These are phyloP conservation scores for Apophysomyces elegans DNA, from an alignment of 371 early-diverging fungal species.

Conservation along the genomic window DNA sequence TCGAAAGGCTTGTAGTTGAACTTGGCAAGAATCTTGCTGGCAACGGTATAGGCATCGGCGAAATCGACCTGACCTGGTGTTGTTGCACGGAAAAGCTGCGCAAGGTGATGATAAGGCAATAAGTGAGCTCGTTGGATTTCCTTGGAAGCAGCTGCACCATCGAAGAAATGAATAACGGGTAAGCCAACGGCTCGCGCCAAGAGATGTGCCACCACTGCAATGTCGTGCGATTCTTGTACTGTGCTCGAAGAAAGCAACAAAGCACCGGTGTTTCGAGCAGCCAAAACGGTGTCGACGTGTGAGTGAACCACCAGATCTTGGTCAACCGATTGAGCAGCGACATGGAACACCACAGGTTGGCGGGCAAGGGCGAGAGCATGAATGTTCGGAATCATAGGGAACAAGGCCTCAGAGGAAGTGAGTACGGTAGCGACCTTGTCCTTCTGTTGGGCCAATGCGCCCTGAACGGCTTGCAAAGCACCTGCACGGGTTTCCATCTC, in stretches of 20 bases:
- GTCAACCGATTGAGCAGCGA: constrained; percentile 70
- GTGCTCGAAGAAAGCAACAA: constrained; percentile 69
- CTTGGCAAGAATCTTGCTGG: constrained; percentile 57
- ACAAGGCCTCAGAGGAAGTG: constrained; percentile 75
- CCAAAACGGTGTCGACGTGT: constrained; percentile 68
- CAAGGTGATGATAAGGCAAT: constrained; percentile 49
- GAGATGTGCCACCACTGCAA: constrained; percentile 73
- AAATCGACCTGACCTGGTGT: constrained; percentile 13
- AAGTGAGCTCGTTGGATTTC: constrained; percentile 56
- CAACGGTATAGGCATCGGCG: constrained; percentile 39
- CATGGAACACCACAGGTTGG: constrained; percentile 83
- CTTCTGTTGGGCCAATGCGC: constrained; percentile 60
- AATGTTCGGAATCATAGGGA: constrained; percentile 83
- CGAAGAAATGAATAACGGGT: constrained; percentile 80
- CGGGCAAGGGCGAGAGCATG: constrained; percentile 65
- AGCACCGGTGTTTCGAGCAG: constrained; percentile 72
- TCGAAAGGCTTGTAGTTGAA: constrained; percentile 78
- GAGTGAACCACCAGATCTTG: constrained; percentile 58
- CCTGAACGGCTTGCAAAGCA: constrained; percentile 83
- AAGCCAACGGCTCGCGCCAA: constrained; percentile 56
- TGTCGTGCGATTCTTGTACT: constrained; percentile 83
- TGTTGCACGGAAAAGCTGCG: constrained; percentile 17
- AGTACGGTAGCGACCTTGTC: constrained; percentile 62
- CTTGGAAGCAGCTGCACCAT: constrained; percentile 62
- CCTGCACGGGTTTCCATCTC: constrained; percentile 81